Evolutionary conservation across 225 moss, liverwort and hornwort genomes (phyloP).

Genomic region (Rhytidiadelphus loreus): DNA sequence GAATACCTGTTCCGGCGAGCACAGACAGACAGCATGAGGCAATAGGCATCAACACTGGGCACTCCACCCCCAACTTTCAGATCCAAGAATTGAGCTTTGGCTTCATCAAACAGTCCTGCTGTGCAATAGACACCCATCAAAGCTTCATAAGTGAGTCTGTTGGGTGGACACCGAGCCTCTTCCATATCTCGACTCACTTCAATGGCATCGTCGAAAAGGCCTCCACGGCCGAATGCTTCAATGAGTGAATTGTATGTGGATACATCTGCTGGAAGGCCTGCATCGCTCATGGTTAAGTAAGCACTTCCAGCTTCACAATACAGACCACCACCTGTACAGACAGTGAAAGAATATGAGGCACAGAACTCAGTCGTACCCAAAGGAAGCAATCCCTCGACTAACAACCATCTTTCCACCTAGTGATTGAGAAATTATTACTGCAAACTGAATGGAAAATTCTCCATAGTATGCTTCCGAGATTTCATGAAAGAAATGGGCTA

Average conservation of each 20-base stretch:
- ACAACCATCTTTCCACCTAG: background rate
- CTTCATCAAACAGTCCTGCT: slow-evolving; percentile 88
- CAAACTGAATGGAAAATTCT: background rate
- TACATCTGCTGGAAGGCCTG: slow-evolving; percentile 41
- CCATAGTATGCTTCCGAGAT: background rate
- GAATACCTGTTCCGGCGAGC: slow-evolving; percentile 82
- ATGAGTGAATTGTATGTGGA: slow-evolving; percentile 83
- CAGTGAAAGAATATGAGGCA: background rate
- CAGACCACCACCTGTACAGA: slow-evolving; percentile 57
- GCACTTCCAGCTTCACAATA: slow-evolving; percentile 87
- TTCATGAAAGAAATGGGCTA: background rate
- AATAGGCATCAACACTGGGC: slow-evolving; percentile 79
- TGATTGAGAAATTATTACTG: background rate
- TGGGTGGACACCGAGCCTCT: slow-evolving; percentile 73
- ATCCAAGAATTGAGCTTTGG: slow-evolving; percentile 90
- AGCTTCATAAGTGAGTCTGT: slow-evolving; percentile 73
- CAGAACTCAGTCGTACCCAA: background rate
- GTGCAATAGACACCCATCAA: slow-evolving; percentile 85
- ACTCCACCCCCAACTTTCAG: slow-evolving; percentile 72
- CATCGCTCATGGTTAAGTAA: slow-evolving; percentile 69
- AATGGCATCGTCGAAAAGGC: slow-evolving; percentile 88
- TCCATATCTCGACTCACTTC: slow-evolving; percentile 94
- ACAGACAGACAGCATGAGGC: slow-evolving; percentile 92
- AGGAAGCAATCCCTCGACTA: background rate
- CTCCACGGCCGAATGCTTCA: slow-evolving; percentile 84